Percentiles rank a stretch among this genome's conserved stretches.
These are phyloP conservation scores for Reticulascus tulasneorum DNA, from an alignment of 2,329 filamentous ascomycete genomes.

Conservation along the genomic window DNA sequence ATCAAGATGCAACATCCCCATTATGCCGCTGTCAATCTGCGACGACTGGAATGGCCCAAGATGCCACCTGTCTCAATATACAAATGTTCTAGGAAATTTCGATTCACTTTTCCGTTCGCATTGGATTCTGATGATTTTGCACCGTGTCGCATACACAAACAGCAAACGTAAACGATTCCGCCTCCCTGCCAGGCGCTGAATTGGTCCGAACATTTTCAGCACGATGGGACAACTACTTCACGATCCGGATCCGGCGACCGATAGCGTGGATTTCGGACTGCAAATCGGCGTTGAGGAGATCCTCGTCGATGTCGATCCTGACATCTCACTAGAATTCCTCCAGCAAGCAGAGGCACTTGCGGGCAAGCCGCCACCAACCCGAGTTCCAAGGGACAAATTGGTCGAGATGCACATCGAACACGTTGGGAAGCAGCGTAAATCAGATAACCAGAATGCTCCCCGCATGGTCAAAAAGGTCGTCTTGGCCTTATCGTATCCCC, in stretches of 20 bases:
- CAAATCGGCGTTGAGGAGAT: slow-evolving; percentile 17
- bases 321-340: slow-evolving; percentile 16
- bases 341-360: slow-evolving; percentile 15
- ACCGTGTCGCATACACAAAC: neutral
- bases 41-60: neutral
- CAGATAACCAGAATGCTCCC: slow-evolving; percentile 10
- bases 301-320: slow-evolving; percentile 18
- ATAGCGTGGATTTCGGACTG: slow-evolving; percentile 12
- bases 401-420: slow-evolving; percentile 16
- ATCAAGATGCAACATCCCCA: neutral
- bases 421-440: slow-evolving; percentile 10
- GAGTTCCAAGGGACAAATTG: slow-evolving; percentile 9
- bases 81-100: neutral
- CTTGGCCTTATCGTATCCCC: slow-evolving; percentile 17
- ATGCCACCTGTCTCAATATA: slow-evolving; percentile 4
- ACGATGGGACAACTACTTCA: neutral
- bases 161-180: neutral
- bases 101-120: neutral
- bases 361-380: slow-evolving; percentile 15
- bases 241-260: slow-evolving; percentile 10
- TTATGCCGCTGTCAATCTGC: neutral
- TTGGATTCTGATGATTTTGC: neutral
- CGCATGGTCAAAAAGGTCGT: slow-evolving; percentile 20
- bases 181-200: neutral
- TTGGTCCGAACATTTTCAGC: neutral